phyloP scores from a whole-genome alignment of 2,329 filamentous ascomycete species.

The Ophiostoma novo-ulmi region DNA sequence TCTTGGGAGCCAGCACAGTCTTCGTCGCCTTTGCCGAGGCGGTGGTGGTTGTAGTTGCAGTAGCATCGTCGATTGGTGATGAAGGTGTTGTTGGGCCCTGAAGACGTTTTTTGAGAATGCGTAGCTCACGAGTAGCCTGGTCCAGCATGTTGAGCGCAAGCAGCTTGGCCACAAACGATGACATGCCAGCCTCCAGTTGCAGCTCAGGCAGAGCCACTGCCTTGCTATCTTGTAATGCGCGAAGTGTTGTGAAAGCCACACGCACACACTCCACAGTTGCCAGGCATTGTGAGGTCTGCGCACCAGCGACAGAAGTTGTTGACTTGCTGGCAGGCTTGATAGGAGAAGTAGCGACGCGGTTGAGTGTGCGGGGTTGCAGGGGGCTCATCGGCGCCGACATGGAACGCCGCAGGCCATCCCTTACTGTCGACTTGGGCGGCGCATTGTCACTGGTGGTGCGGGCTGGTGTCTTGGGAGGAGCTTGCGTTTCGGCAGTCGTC shows the following conservation, averaged over 20 bases:
- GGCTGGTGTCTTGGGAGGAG: background rate
- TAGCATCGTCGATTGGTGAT: background rate
- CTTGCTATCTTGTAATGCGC: conserved; percentile 51
- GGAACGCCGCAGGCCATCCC: conserved; percentile 49
- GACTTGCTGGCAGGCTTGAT: conserved; percentile 30
- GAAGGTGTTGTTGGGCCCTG: conserved; percentile 37
- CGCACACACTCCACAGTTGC: conserved; percentile 65
- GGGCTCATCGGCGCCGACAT: conserved; percentile 56
- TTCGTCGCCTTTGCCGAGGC: conserved; percentile 33
- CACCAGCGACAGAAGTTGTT: conserved; percentile 21
- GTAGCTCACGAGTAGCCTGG: conserved; percentile 64
- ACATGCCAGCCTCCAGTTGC: conserved; percentile 69
- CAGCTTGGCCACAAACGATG: conserved; percentile 62
- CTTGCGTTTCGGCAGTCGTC: background rate
- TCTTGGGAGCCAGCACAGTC: conserved; percentile 28
- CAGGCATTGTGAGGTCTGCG: conserved; percentile 39
- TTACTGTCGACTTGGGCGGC: conserved; percentile 34
- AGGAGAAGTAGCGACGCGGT: conserved; percentile 54
- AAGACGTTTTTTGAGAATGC: conserved; percentile 59
- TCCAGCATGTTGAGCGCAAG: conserved; percentile 59
- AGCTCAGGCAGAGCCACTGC: conserved; percentile 54
- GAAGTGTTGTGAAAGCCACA: conserved; percentile 60
- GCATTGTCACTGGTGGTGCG: conserved; percentile 15
- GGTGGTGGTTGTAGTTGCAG: conserved; percentile 23
- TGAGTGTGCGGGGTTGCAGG: conserved; percentile 56